phyloP scores from a whole-genome alignment of 2,329 filamentous ascomycete genomes.

The Aspergillus costaricaensis region DNA sequence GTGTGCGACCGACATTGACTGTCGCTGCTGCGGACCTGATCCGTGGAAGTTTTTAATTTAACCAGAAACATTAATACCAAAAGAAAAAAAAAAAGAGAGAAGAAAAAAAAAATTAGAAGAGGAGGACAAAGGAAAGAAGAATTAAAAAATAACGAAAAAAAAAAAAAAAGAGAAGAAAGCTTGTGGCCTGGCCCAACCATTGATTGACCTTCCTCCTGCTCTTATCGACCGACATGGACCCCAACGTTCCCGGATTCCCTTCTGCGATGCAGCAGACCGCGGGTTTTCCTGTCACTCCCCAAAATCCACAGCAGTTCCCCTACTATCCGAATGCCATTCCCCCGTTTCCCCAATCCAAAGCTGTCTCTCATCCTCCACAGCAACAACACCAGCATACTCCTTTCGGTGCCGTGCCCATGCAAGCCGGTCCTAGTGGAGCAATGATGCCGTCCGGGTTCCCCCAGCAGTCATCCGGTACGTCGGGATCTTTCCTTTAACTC shows the following conservation, averaged over 20 bases:
- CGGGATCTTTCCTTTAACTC: slow-evolving; percentile 11
- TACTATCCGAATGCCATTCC: slow-evolving; percentile 39
- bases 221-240: slow-evolving; percentile 29
- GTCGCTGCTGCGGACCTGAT: slow-evolving; percentile 6
- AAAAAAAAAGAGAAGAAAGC: slow-evolving; percentile 1
- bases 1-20: slow-evolving; percentile 3
- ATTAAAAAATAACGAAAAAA: not conserved
- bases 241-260: slow-evolving; percentile 33
- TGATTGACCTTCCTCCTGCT: slow-evolving; percentile 10
- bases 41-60: slow-evolving; percentile 8
- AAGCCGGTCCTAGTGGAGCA: slow-evolving; percentile 39
- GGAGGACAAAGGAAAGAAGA: not conserved
- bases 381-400: slow-evolving; percentile 29
- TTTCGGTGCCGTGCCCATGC: slow-evolving; percentile 39
- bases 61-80: not conserved
- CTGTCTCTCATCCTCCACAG: slow-evolving; percentile 29
- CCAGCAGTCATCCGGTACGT: slow-evolving; percentile 40
- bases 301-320: slow-evolving; percentile 37
- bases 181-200: slow-evolving; percentile 7
- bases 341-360: slow-evolving; percentile 37
- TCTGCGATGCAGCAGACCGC: slow-evolving; percentile 25
- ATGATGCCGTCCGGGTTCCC: slow-evolving; percentile 42
- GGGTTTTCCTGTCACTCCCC: slow-evolving; percentile 38
- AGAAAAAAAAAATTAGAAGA: not conserved
- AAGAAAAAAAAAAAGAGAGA: no score